Conservation (phyloP, 1,284 basidiomycete genomes). For the Vanrija sp. region DNA sequence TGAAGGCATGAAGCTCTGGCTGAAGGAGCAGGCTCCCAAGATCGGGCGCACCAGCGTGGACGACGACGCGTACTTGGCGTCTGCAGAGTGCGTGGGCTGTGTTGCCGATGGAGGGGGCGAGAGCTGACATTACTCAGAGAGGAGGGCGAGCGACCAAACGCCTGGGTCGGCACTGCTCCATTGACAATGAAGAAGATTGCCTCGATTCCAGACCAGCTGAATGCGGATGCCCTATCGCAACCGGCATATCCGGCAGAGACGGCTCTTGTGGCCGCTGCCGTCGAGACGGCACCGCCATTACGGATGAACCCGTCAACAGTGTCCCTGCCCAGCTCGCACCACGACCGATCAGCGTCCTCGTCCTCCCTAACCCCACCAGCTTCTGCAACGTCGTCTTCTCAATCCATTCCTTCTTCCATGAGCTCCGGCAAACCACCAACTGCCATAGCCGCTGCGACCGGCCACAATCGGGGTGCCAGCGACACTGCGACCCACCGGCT, state of each 20-base stretch:
- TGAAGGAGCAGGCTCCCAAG: conserved; percentile 14
- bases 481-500: conserved; percentile 41
- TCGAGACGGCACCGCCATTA: too few species aligned
- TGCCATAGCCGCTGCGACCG: background rate
- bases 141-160: too few species aligned
- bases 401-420: conserved; percentile 26
- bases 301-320: conserved; percentile 6
- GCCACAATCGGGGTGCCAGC: conserved; percentile 44
- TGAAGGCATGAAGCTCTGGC: conserved; percentile 64
- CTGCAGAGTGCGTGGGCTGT: conserved; percentile 25
- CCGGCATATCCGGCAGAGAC: too few species aligned
- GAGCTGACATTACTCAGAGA: too few species aligned
- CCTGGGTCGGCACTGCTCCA: too few species aligned
- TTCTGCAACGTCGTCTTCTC: conserved; percentile 36
- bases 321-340: conserved; percentile 10
- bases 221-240: too few species aligned
- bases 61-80: conserved; percentile 21
- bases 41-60: conserved; percentile 2
- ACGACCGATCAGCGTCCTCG: conserved; percentile 15
- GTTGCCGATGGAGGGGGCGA: background rate
- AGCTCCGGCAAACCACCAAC: conserved; percentile 1
- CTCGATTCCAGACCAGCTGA: too few species aligned
- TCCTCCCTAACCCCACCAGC: conserved; percentile 16
- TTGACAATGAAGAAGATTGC: too few species aligned
- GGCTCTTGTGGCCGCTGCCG: too few species aligned